Percentiles rank a stretch among this genome's conserved stretches.
Evolutionary conservation across 768 basidiomycete species (phyloP).

Genomic region (Hypholoma fasciculare): DNA sequence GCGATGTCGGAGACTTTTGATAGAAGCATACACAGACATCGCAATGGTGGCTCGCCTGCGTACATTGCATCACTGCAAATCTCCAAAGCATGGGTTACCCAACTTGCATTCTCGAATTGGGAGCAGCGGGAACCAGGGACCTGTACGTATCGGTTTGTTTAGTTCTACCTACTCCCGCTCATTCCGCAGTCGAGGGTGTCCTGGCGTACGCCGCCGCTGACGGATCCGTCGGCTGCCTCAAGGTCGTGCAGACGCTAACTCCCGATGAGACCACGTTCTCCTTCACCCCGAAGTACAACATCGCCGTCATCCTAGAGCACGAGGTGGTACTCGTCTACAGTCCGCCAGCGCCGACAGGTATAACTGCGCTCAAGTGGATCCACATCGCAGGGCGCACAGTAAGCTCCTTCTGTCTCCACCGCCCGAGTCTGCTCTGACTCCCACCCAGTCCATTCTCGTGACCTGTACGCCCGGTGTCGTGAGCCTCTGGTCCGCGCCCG

Average conservation of each 20-base stretch:
- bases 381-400: slow-evolving; percentile 38
- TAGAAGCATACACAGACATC: slow-evolving; percentile 10
- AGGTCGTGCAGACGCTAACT: slow-evolving; percentile 47
- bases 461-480: slow-evolving; percentile 61
- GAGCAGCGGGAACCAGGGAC: slow-evolving; percentile 28
- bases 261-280: slow-evolving; percentile 20
- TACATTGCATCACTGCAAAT: slow-evolving; percentile 42
- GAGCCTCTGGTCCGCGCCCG: slow-evolving; percentile 49
- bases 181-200: slow-evolving; percentile 48
- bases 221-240: slow-evolving; percentile 58
- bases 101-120: slow-evolving; percentile 65
- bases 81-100: slow-evolving; percentile 62
- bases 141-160: slow-evolving; percentile 31
- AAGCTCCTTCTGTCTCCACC: slow-evolving; percentile 12
- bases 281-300: slow-evolving; percentile 34
- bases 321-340: slow-evolving; percentile 23
- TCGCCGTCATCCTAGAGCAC: slow-evolving; percentile 32
- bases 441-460: slow-evolving; percentile 56
- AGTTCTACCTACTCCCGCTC: not conserved
- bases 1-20: not conserved
- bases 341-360: slow-evolving; percentile 38
- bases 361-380: slow-evolving; percentile 63
- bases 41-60: slow-evolving; percentile 22
- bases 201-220: slow-evolving; percentile 61
- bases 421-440: not conserved